These are phyloP conservation scores for Colletotrichum gloeosporioides DNA, from an alignment of 2,329 filamentous ascomycete genomes.

Conservation along the genomic window DNA sequence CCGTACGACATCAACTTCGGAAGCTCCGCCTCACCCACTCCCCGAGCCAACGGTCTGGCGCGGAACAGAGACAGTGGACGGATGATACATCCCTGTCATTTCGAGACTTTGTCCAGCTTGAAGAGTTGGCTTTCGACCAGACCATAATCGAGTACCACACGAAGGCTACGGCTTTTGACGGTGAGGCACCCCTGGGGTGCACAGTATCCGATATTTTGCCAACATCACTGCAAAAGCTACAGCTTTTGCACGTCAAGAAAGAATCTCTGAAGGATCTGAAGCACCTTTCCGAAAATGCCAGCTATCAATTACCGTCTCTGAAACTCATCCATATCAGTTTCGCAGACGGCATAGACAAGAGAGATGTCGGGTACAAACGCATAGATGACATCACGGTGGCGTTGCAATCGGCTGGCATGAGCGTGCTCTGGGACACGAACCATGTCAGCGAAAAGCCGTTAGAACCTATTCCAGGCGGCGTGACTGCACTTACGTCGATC, in stretches of 20 bases:
- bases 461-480: not conserved
- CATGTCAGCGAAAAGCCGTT: not conserved
- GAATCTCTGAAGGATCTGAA: not conserved
- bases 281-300: not conserved
- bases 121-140: conserved; percentile 6
- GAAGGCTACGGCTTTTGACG: not conserved
- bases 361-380: not conserved
- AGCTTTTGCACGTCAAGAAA: not conserved
- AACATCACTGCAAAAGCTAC: not conserved
- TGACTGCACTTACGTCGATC: not conserved
- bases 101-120: not conserved
- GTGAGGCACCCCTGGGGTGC: not conserved
- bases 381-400: not conserved
- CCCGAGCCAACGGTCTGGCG: not conserved
- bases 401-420: not conserved
- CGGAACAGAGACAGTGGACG: not conserved
- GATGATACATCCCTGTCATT: not conserved
- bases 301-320: not conserved
- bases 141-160: not conserved
- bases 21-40: not conserved
- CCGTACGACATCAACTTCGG: not conserved
- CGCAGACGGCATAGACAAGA: not conserved
- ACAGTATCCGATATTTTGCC: not conserved
- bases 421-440: not conserved
- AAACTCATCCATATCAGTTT: not conserved